Evolutionary conservation across 169 alveolate species (phyloP), one percentile per base, ranked within the genome.

Genomic region (Eimeria tenella): DNA sequence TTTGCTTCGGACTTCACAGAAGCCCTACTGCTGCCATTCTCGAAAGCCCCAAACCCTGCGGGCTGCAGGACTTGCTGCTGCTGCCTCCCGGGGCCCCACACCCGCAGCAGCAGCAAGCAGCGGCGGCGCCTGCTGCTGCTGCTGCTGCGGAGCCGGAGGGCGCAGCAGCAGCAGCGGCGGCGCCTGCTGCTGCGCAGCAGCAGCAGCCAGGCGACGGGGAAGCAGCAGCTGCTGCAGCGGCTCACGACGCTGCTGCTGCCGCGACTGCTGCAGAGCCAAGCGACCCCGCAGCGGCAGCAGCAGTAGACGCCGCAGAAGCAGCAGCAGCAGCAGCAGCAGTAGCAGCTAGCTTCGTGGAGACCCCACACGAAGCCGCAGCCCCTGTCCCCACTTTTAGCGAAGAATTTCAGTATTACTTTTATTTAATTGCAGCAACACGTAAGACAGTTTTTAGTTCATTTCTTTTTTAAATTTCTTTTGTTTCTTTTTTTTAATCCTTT

Each of bases 1-100:
- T 81, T 4, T 81, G 89, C 73, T 81, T 81, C 21, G 19, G 56
- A 23, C 89, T 81, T 25, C 65, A 53, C 73, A 81, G 19, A n/a
- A 4, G 15, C 53, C 89, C 89, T 0, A 53, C 65, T 3, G 8
- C 89, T 25, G 42, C 53, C 21, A n/a, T 81, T 50, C 89, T 81
- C 73, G 49, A 55, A 5, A 25, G 9, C 15, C 17, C 23, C 25
- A 9, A 52, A 2, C 89, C 89, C 19, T 81, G 89, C 8, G 17
- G 71, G 31, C 8, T 55, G 49, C 17, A 81, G 10, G 89, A 81
- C n/a, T 71, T 81, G 71, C 17, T 75, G 49, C 63, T 52, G 62
- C 56, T 2, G 17, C 63, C 49, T 23, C 62, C 7, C 5, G 13
- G 19, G 63, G 49, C 25, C 42, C 62, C 15, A 9, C 21, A 8